Conservation (phyloP, 495 filamentous ascomycete species). For the Aspergillus haitiensis region DNA sequence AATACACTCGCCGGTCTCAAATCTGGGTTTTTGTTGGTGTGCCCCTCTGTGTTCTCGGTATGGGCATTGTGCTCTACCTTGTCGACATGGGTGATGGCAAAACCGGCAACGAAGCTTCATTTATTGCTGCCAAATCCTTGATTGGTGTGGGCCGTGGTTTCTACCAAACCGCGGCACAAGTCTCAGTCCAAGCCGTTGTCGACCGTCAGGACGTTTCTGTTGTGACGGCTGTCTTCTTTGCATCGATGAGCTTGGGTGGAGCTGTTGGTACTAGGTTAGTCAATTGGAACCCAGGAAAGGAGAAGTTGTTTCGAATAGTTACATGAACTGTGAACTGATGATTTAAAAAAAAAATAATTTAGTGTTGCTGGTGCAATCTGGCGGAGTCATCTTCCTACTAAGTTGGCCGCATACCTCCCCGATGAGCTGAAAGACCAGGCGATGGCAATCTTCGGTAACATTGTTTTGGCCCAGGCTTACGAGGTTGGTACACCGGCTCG, state of each 20-base stretch:
- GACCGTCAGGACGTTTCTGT: slow-evolving; percentile 28
- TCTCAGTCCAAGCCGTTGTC: slow-evolving; percentile 28
- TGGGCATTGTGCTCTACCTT: slow-evolving; percentile 29
- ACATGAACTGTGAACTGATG: background rate
- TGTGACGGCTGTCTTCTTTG: slow-evolving; percentile 30
- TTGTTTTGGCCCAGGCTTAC: slow-evolving; percentile 26
- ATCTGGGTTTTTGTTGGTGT: slow-evolving; percentile 29
- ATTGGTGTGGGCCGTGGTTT: slow-evolving; percentile 30
- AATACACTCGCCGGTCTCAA: slow-evolving; percentile 29
- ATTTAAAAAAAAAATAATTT: background rate
- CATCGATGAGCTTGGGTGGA: slow-evolving; percentile 30
- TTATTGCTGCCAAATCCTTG: slow-evolving; percentile 27
- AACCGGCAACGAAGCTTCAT: slow-evolving; percentile 26
- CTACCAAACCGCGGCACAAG: slow-evolving; percentile 30
- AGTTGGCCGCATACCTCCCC: slow-evolving; percentile 23
- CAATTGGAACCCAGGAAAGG: no score
- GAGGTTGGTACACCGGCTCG: slow-evolving; percentile 18
- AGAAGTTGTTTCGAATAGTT: background rate
- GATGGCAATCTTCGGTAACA: slow-evolving; percentile 25
- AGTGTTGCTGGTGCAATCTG: slow-evolving; percentile 33
- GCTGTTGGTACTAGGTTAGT: slow-evolving; percentile 29
- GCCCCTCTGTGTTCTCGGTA: slow-evolving; percentile 28
- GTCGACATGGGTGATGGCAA: slow-evolving; percentile 26
- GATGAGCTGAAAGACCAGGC: slow-evolving; percentile 24
- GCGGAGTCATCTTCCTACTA: slow-evolving; percentile 27